phyloP scores from a whole-genome alignment of 257 asterid species.

The Fraxinus anomala region DNA sequence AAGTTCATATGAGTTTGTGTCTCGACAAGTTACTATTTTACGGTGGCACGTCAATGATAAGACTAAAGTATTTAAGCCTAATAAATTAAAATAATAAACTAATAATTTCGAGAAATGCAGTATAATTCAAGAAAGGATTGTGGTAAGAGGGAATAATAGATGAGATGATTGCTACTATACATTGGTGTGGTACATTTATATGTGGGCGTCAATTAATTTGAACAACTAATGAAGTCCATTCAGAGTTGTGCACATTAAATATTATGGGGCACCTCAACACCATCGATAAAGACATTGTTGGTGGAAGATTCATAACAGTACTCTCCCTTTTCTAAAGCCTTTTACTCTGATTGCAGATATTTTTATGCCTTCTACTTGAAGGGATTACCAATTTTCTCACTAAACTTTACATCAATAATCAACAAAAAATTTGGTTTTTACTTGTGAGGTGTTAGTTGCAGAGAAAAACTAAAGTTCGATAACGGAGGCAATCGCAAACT shows the following conservation, averaged over 20 bases:
- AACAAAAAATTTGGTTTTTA: background rate
- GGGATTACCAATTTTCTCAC: background rate
- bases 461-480: background rate
- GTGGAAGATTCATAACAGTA: conserved; percentile 5
- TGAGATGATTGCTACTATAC: conserved; percentile 15
- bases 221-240: conserved; percentile 22
- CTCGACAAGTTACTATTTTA: too few species aligned
- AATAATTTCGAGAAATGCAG: background rate
- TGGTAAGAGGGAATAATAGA: background rate
- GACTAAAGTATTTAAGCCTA: too few species aligned
- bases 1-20: too few species aligned
- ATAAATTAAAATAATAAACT: background rate
- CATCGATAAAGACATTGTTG: conserved; percentile 29
- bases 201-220: conserved; percentile 15
- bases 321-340: background rate
- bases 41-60: background rate
- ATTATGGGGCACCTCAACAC: background rate
- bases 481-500: background rate
- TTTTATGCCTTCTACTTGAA: background rate
- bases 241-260: conserved; percentile 6
- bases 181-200: background rate
- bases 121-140: background rate
- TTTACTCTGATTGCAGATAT: background rate
- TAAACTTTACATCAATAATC: background rate
- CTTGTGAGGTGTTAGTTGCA: background rate